Evolutionary conservation across 2,329 filamentous ascomycete species (phyloP).

Genomic region (Aspergillus fischeri): DNA sequence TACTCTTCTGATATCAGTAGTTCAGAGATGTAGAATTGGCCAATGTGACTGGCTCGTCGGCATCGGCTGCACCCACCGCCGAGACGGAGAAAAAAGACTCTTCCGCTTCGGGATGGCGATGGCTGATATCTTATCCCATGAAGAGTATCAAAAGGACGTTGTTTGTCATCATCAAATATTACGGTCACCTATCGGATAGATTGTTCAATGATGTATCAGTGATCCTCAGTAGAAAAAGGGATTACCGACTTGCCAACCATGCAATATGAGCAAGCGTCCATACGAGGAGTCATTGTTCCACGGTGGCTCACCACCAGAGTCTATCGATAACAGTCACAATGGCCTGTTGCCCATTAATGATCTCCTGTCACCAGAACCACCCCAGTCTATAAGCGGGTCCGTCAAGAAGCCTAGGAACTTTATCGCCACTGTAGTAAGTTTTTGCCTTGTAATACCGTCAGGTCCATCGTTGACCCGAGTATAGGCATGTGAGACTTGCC

Average conservation of each 20-base stretch:
- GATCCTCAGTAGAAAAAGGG: neutral
- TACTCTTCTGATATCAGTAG: too few relatives aligned
- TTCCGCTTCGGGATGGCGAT: neutral
- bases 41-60: neutral
- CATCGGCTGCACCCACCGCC: neutral
- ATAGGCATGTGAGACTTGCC: constrained; percentile 52
- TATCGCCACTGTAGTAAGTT: constrained; percentile 36
- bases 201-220: neutral
- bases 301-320: constrained; percentile 21
- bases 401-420: constrained; percentile 36
- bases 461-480: neutral
- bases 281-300: constrained; percentile 28
- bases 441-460: neutral
- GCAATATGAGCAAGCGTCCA: constrained; percentile 37
- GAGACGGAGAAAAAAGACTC: neutral
- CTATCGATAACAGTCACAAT: constrained; percentile 20
- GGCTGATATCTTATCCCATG: neutral
- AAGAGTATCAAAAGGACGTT: neutral
- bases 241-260: constrained; percentile 15
- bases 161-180: neutral
- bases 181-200: neutral
- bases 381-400: constrained; percentile 15
- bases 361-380: constrained; percentile 32
- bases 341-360: constrained; percentile 30
- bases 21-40: neutral